phyloP scores from a whole-genome alignment of 495 filamentous ascomycete genomes.

The Hypoxylon crocopeplum region DNA sequence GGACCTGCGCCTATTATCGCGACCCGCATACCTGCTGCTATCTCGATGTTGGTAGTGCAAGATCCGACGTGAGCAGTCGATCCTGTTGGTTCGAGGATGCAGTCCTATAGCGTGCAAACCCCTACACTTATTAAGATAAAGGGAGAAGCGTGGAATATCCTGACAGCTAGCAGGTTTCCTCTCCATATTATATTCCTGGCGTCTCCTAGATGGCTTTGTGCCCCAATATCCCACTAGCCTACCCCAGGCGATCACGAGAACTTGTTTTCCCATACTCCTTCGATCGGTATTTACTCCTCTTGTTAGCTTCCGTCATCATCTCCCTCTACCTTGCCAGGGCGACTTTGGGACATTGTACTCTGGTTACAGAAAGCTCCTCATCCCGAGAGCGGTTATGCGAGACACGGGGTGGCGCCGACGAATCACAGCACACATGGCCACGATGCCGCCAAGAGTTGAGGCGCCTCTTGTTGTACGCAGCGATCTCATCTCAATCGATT shows the following conservation, averaged over 20 bases:
- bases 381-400: constrained; percentile 30
- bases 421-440: constrained; percentile 22
- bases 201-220: constrained; percentile 18
- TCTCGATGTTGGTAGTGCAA: constrained; percentile 19
- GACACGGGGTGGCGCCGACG: constrained; percentile 25
- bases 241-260: constrained; percentile 26
- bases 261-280: too few species aligned
- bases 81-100: constrained; percentile 25
- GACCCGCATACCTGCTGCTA: constrained; percentile 37
- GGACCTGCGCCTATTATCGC: constrained; percentile 55
- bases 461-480: constrained; percentile 19
- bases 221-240: constrained; percentile 12
- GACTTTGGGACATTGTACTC: constrained; percentile 15
- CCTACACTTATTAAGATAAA: constrained; percentile 2
- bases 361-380: constrained; percentile 5
- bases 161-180: neutral
- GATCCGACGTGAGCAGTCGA: constrained; percentile 24
- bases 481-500: constrained; percentile 17
- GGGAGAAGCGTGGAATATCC: neutral
- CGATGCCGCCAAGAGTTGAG: constrained; percentile 25
- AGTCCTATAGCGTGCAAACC: constrained; percentile 22
- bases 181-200: constrained; percentile 15
- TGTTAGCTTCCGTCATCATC: constrained; percentile 8
- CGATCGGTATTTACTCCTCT: constrained; percentile 6
- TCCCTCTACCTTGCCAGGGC: neutral